phyloP scores from a whole-genome alignment of 2,329 filamentous ascomycete genomes.

The Didymella lethalis region DNA sequence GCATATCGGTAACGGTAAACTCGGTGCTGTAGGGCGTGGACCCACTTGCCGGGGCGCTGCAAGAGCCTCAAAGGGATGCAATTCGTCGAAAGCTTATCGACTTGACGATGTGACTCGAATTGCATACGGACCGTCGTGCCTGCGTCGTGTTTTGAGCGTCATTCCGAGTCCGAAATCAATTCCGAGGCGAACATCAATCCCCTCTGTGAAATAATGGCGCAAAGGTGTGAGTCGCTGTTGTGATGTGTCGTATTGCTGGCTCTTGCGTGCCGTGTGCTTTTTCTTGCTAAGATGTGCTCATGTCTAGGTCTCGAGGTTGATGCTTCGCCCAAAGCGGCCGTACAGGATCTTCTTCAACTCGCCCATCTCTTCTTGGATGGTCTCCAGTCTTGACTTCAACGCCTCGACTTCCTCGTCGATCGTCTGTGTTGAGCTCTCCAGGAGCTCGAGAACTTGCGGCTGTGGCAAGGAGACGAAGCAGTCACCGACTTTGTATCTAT shows the following conservation, averaged over 20 bases:
- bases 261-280: background rate
- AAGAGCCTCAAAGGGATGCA: slow-evolving; percentile 12
- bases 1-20: slow-evolving; percentile 12
- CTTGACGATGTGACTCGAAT: slow-evolving; percentile 14
- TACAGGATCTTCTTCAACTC: slow-evolving; percentile 91
- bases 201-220: background rate
- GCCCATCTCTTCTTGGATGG: slow-evolving; percentile 84
- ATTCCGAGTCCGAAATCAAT: slow-evolving; percentile 20
- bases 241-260: slow-evolving; percentile 2
- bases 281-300: background rate
- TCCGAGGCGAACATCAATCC: slow-evolving; percentile 15
- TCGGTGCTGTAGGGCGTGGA: slow-evolving; percentile 17
- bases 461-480: slow-evolving; percentile 90
- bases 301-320: slow-evolving; percentile 85
- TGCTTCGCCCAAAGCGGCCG: slow-evolving; percentile 92
- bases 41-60: slow-evolving; percentile 17
- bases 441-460: slow-evolving; percentile 84
- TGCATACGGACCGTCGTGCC: background rate
- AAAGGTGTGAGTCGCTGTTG: background rate
- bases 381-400: slow-evolving; percentile 78
- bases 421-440: slow-evolving; percentile 72
- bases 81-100: slow-evolving; percentile 7
- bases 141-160: background rate
- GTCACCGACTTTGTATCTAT: slow-evolving; percentile 94
- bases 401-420: slow-evolving; percentile 78